Evolutionary conservation across 2,329 filamentous ascomycete genomes (phyloP).

Genomic region (Pestalotiopsis sp.): DNA sequence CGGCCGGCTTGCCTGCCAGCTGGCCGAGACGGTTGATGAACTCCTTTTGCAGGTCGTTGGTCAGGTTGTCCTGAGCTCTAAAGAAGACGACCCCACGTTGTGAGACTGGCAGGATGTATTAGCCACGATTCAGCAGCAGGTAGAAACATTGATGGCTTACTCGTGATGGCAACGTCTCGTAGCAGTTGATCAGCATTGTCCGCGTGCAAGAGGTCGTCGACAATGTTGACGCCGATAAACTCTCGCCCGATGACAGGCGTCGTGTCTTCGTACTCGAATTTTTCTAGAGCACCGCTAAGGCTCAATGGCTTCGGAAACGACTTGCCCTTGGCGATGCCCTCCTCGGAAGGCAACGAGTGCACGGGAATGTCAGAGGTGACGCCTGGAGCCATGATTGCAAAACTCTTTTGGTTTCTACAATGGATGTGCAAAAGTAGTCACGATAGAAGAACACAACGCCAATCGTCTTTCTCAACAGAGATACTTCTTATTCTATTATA

Average conservation of each 20-base stretch:
- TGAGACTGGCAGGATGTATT: slow-evolving; percentile 46
- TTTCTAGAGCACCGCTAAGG: slow-evolving; percentile 40
- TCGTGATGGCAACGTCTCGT: slow-evolving; percentile 62
- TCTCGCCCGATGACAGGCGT: slow-evolving; percentile 60
- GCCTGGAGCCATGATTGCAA: slow-evolving; percentile 16
- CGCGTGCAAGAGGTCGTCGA: slow-evolving; percentile 54
- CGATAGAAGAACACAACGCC: background rate
- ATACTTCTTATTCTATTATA: background rate
- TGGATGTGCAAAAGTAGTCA: background rate
- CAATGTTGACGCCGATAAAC: slow-evolving; percentile 50
- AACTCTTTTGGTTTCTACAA: background rate
- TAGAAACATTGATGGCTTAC: slow-evolving; percentile 34
- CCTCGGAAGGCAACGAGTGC: slow-evolving; percentile 5
- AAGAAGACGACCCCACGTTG: slow-evolving; percentile 68
- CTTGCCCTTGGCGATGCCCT: background rate
- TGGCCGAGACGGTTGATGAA: slow-evolving; percentile 61
- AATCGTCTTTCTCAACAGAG: background rate
- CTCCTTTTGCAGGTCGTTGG: slow-evolving; percentile 61
- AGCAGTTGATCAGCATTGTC: slow-evolving; percentile 55
- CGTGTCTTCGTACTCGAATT: slow-evolving; percentile 47
- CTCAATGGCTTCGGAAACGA: slow-evolving; percentile 27
- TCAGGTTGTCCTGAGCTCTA: slow-evolving; percentile 58
- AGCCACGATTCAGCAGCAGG: background rate
- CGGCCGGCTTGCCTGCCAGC: slow-evolving; percentile 58
- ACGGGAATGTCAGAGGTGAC: slow-evolving; percentile 2